These are phyloP conservation scores for Bipolaris cookei DNA, from an alignment of 2,329 filamentous ascomycete species.

Conservation along the genomic window DNA sequence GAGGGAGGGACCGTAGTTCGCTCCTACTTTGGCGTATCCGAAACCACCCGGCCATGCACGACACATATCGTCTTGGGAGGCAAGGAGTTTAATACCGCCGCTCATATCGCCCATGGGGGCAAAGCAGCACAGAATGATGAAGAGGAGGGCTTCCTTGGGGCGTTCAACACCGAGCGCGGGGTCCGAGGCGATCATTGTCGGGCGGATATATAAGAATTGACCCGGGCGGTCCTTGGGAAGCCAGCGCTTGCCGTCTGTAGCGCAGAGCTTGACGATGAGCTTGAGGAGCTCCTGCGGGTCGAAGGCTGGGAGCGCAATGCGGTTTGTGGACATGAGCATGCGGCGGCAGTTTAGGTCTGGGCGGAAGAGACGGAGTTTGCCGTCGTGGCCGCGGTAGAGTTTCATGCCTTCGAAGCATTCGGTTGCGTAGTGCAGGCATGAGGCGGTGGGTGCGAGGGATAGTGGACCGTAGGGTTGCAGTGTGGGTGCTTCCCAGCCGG, in stretches of 20 bases:
- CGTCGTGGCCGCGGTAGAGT: conserved; percentile 71
- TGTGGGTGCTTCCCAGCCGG: conserved; percentile 76
- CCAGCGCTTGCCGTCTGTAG: conserved; percentile 78
- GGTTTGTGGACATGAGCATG: conserved; percentile 60
- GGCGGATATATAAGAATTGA: conserved; percentile 81
- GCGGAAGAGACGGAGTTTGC: conserved; percentile 77
- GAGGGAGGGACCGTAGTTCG: conserved; percentile 88
- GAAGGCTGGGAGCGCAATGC: conserved; percentile 78
- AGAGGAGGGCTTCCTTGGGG: conserved; percentile 85
- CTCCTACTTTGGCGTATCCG: conserved; percentile 89
- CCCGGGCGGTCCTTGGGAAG: conserved; percentile 72
- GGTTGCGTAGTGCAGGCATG: conserved; percentile 84
- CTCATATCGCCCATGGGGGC: conserved; percentile 51
- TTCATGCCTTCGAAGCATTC: conserved; percentile 92
- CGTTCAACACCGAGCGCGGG: conserved; percentile 79
- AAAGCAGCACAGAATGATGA: conserved; percentile 69
- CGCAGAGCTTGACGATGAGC: conserved; percentile 73
- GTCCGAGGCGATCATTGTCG: conserved; percentile 84
- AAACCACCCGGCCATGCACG: conserved; percentile 94
- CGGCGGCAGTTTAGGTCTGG: conserved; percentile 74
- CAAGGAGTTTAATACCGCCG: conserved; percentile 70
- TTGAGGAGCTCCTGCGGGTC: conserved; percentile 73
- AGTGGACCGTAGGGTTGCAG: conserved; percentile 80
- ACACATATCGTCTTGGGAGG: conserved; percentile 79
- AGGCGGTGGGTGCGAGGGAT: conserved; percentile 79